Conservation (phyloP, 2,329 filamentous ascomycete genomes). For the Metarhizium guizhouense region DNA sequence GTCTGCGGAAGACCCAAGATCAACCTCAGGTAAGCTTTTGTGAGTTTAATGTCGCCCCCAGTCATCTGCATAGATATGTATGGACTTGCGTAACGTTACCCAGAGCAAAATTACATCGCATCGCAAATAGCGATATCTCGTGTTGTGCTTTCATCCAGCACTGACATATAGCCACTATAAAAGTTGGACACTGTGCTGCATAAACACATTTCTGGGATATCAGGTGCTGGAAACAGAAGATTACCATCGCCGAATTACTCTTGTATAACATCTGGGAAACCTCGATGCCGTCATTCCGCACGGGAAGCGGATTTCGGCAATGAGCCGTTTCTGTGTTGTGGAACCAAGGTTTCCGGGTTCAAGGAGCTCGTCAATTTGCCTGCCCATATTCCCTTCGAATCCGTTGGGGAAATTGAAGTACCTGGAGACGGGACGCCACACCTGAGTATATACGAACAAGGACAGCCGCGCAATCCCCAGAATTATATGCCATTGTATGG, state of each 20-base stretch:
- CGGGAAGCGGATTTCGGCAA: not conserved
- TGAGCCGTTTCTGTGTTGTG: not conserved
- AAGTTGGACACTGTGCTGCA: not conserved
- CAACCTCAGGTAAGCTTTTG: not conserved
- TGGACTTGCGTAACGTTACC: slow-evolving; percentile 4
- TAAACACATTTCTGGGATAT: not conserved
- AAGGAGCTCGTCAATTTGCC: not conserved
- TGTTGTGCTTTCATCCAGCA: not conserved
- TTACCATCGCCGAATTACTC: not conserved
- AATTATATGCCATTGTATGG: not conserved
- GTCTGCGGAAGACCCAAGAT: not conserved
- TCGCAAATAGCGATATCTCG: not conserved
- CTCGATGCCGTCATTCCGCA: not conserved
- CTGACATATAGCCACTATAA: not conserved
- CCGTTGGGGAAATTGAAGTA: not conserved
- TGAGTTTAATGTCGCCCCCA: not conserved
- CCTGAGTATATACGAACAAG: not conserved
- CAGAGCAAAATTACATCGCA: not conserved
- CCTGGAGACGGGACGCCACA: not conserved
- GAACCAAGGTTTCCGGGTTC: not conserved
- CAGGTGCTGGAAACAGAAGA: not conserved
- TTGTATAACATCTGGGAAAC: not conserved
- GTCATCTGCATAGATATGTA: not conserved
- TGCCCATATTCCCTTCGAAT: not conserved
- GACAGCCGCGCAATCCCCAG: not conserved